Conservation (phyloP, 2,329 filamentous ascomycete species). For the Colletotrichum tropicale region DNA sequence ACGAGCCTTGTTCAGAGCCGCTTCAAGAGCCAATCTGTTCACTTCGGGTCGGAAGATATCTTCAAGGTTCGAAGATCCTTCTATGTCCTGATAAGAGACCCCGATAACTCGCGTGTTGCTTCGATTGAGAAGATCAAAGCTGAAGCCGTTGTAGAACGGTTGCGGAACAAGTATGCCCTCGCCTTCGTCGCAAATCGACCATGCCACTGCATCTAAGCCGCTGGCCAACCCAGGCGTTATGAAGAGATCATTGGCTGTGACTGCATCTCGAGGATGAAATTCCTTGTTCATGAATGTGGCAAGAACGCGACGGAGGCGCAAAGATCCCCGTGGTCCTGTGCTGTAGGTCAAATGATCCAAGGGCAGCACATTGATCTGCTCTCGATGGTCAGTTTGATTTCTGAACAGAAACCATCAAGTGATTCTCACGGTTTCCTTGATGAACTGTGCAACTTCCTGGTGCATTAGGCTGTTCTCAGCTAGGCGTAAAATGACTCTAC, state of each 20-base stretch:
- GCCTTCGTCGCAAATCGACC: conserved; percentile 30
- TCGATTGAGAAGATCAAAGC: conserved; percentile 23
- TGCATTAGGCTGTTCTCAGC: conserved; percentile 29
- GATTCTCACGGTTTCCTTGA: conserved; percentile 10
- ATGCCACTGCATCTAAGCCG: conserved; percentile 28
- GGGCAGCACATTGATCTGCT: conserved; percentile 18
- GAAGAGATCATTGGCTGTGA: conserved; percentile 26
- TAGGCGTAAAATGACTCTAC: conserved; percentile 24
- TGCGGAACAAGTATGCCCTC: conserved; percentile 31
- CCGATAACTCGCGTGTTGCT: conserved; percentile 19
- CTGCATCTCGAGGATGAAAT: conserved; percentile 18
- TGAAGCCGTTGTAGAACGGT: conserved; percentile 32
- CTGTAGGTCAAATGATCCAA: conserved; percentile 30
- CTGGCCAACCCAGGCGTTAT: conserved; percentile 28
- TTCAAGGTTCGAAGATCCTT: conserved; percentile 21
- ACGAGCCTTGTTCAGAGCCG: conserved; percentile 12
- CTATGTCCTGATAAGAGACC: conserved; percentile 19
- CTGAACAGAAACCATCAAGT: background rate
- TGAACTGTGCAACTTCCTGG: conserved; percentile 19
- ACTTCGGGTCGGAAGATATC: conserved; percentile 24
- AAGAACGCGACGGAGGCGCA: conserved; percentile 26
- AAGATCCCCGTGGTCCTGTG: conserved; percentile 29
- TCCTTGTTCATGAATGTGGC: conserved; percentile 26
- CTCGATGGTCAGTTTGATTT: background rate
- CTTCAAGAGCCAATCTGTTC: conserved; percentile 18